Conservation (phyloP, 129 eudicot genomes). For the Artemisia tridentata region DNA sequence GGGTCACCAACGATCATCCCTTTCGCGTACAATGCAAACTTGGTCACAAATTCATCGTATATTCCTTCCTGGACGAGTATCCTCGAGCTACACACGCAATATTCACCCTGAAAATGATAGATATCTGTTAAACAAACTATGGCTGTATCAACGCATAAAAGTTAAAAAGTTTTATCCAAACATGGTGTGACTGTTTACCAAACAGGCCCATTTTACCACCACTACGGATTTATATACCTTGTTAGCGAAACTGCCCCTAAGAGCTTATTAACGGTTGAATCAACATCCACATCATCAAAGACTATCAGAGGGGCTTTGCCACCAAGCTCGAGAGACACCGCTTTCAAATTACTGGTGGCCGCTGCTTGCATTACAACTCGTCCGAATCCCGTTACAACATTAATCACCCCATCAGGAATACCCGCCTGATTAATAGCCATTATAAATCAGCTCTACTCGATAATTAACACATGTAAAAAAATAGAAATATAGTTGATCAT, state of each 20-base stretch:
- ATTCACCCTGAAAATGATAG: too few species aligned
- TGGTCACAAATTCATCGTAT: too few species aligned
- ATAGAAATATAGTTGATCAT: neutral
- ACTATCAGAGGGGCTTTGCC: conserved; percentile 83
- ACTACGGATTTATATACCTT: conserved; percentile 42
- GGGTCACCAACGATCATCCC: too few species aligned
- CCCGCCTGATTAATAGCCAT: conserved; percentile 54
- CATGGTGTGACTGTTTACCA: neutral
- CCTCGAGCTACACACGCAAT: too few species aligned
- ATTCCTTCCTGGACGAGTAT: too few species aligned
- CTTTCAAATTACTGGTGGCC: conserved; percentile 80
- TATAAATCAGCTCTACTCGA: neutral
- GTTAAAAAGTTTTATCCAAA: neutral
- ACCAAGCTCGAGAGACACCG: conserved; percentile 85
- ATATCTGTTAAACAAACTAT: too few species aligned
- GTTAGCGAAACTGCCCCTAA: conserved; percentile 49
- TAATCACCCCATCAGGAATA: conserved; percentile 83
- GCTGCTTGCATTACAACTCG: conserved; percentile 83
- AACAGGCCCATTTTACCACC: neutral
- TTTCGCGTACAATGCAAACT: too few species aligned
- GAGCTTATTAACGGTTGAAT: conserved; percentile 53
- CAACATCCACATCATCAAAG: conserved; percentile 80
- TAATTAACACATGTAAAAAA: neutral
- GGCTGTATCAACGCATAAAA: neutral
- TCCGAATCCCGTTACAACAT: conserved; percentile 79